Conservation (phyloP, 768 basidiomycete genomes). For the Russula vinacea region DNA sequence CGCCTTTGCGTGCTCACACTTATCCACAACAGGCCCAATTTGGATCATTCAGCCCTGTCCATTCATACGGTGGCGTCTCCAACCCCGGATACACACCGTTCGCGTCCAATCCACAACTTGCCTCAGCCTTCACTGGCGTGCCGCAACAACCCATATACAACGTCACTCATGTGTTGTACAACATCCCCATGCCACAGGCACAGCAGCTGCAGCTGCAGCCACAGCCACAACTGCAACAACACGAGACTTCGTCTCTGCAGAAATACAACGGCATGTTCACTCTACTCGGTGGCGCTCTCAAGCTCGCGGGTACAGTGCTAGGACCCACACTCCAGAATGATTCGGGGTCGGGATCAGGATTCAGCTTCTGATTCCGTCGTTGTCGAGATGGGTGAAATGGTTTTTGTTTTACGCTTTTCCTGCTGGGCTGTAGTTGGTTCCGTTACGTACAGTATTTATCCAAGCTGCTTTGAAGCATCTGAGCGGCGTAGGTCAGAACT, state of each 20-base stretch:
- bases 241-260: not conserved
- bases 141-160: constrained; percentile 1
- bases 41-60: not conserved
- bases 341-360: no score
- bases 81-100: not conserved
- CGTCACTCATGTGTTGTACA: constrained; percentile 6
- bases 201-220: not conserved
- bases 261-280: not conserved
- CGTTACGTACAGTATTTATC: not conserved
- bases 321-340: not conserved
- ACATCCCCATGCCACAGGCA: not conserved
- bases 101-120: not conserved
- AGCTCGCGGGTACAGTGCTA: constrained; percentile 4
- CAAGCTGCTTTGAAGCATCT: no score
- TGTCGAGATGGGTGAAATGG: no score
- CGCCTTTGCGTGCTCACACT: not conserved
- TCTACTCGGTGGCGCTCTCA: constrained; percentile 18
- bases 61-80: not conserved
- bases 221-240: not conserved
- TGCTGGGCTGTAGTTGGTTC: no score
- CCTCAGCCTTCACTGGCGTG: not conserved
- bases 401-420: no score
- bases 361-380: not conserved
- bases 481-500: no score
- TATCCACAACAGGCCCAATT: not conserved